Evolutionary conservation across 108 stramenopile genomes (phyloP).

Genomic region (Mayamaea pseudoterrestris): DNA sequence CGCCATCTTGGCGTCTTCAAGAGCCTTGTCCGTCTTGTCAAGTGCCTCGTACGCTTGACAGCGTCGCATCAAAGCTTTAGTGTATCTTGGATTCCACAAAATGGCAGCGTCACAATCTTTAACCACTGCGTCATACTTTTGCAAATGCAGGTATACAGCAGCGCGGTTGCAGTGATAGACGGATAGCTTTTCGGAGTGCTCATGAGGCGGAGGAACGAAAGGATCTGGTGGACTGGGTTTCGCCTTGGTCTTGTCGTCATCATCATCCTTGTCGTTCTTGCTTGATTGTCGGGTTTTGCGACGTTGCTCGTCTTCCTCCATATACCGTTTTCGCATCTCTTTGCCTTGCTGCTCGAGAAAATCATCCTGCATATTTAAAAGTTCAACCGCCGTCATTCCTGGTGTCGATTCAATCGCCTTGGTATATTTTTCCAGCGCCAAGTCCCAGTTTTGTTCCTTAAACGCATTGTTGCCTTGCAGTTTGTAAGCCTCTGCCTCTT

Average conservation of each 20-base stretch:
- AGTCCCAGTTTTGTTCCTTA: slow-evolving; percentile 40
- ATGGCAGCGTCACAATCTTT: slow-evolving; percentile 62
- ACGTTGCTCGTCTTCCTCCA: slow-evolving; percentile 16
- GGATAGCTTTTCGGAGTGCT: slow-evolving; percentile 40
- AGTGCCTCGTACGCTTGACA: slow-evolving; percentile 48
- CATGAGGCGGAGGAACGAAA: slow-evolving; percentile 20
- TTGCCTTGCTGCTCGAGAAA: slow-evolving; percentile 17
- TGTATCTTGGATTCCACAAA: slow-evolving; percentile 59
- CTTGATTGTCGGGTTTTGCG: slow-evolving; percentile 4
- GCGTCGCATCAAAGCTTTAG: slow-evolving; percentile 79
- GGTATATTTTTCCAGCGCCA: slow-evolving; percentile 72
- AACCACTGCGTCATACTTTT: slow-evolving; percentile 55
- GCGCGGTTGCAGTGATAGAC: slow-evolving; percentile 78
- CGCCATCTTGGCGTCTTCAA: slow-evolving; percentile 54
- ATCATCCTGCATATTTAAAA: slow-evolving; percentile 33
- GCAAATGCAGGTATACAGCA: slow-evolving; percentile 47
- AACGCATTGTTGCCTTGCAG: slow-evolving; percentile 65
- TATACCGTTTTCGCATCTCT: slow-evolving; percentile 15
- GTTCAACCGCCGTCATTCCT: slow-evolving; percentile 27
- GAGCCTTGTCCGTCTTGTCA: slow-evolving; percentile 50
- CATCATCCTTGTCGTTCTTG: slow-evolving; percentile 5
- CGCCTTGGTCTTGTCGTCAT: slow-evolving; percentile 6
- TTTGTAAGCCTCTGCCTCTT: slow-evolving; percentile 38
- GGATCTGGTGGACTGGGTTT: slow-evolving; percentile 2
- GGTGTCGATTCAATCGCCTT: slow-evolving; percentile 74